These are phyloP conservation scores for Backusella morwellensis DNA, from an alignment of 192 early-diverging fungal species.

Conservation along the genomic window DNA sequence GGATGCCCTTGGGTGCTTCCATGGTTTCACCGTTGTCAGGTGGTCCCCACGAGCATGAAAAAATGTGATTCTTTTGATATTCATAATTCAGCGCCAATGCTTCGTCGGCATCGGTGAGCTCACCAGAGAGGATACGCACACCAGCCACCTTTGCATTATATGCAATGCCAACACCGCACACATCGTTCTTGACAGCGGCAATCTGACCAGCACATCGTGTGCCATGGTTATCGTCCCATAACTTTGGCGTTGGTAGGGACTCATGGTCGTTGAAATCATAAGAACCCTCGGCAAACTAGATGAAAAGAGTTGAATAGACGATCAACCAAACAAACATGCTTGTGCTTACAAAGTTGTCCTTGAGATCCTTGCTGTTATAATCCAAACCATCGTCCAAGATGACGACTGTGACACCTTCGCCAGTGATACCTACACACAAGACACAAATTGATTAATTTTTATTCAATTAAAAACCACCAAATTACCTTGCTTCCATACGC, in stretches of 20 bases:
- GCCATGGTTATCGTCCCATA: constrained; percentile 76
- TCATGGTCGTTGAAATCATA: constrained; percentile 83
- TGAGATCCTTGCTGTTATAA: constrained; percentile 67
- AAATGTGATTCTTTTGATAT: constrained; percentile 80
- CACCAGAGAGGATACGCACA: constrained; percentile 75
- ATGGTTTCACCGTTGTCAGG: constrained; percentile 74
- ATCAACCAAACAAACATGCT: background rate
- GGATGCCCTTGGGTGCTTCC: constrained; percentile 70
- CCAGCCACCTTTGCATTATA: constrained; percentile 72
- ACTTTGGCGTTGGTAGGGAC: constrained; percentile 62
- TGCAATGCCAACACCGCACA: constrained; percentile 83
- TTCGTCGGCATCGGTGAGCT: constrained; percentile 79
- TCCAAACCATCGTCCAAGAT: constrained; percentile 89
- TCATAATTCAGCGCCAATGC: constrained; percentile 76
- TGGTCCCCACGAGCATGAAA: constrained; percentile 87
- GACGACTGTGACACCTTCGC: constrained; percentile 67
- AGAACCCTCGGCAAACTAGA: constrained; percentile 63
- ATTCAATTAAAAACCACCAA: background rate
- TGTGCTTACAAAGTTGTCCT: constrained; percentile 63
- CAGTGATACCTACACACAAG: constrained; percentile 53
- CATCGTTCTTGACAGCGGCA: constrained; percentile 72
- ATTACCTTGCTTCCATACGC: constrained; percentile 70
- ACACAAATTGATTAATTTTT: background rate
- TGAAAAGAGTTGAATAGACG: background rate
- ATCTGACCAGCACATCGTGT: constrained; percentile 89